A percentile compares a stretch with the other conserved stretches of the same genome.
These are phyloP conservation scores for Ceratobasidium sp. DNA, from an alignment of 1,284 basidiomycete genomes.

Conservation along the genomic window DNA sequence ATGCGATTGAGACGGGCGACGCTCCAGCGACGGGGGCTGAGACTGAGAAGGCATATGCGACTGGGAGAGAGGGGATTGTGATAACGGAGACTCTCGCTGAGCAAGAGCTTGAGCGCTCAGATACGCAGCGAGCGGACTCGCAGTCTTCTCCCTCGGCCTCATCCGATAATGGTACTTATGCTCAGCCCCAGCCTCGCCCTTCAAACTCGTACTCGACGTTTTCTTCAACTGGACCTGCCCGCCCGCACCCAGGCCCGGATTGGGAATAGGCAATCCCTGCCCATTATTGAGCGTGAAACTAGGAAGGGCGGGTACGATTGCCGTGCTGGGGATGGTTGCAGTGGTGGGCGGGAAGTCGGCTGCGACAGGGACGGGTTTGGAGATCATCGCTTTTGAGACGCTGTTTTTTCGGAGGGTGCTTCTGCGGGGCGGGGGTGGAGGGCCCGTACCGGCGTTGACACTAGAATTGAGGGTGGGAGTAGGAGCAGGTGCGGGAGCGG, in stretches of 20 bases:
- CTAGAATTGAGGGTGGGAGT: too few species aligned
- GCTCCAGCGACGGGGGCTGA: not conserved
- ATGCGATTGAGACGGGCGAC: not conserved
- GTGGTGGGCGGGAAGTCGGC: constrained; percentile 30
- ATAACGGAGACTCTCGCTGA: constrained; percentile 4
- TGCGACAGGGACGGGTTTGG: constrained; percentile 33
- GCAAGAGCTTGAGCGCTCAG: constrained; percentile 24
- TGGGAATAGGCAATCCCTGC: not conserved
- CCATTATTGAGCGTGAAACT: constrained; percentile 25
- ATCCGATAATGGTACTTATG: constrained; percentile 43
- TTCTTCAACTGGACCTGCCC: not conserved
- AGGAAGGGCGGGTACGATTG: constrained; percentile 18
- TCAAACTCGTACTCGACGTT: not conserved
- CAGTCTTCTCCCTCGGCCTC: constrained; percentile 38
- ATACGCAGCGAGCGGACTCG: constrained; percentile 36
- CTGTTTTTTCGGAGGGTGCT: constrained; percentile 12
- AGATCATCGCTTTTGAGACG: constrained; percentile 36
- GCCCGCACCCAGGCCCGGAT: not conserved
- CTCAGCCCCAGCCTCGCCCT: not conserved
- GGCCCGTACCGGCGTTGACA: not conserved
- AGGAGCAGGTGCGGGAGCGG: not conserved
- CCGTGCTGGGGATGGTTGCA: constrained; percentile 13
- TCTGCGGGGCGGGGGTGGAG: not conserved
- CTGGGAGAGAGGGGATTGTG: not conserved
- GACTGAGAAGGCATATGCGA: not conserved